These are phyloP conservation scores for Fusarium subtropicale DNA, from an alignment of 2,329 filamentous ascomycete genomes.

Conservation along the genomic window DNA sequence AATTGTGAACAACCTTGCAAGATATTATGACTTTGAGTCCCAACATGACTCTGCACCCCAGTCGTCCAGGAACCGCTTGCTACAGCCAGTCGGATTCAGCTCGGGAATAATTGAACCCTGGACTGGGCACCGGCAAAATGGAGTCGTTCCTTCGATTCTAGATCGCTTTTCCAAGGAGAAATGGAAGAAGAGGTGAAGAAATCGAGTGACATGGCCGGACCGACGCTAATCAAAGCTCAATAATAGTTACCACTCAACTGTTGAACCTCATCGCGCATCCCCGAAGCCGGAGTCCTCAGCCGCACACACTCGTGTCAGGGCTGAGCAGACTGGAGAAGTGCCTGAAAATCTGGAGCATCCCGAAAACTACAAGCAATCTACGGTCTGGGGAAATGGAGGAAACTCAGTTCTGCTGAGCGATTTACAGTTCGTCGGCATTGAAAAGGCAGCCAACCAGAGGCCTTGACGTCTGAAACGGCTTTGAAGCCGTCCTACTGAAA, in stretches of 20 bases:
- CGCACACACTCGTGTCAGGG: slow-evolving; percentile 5
- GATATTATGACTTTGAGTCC: too few relatives aligned
- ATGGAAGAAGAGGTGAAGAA: slow-evolving; percentile 13
- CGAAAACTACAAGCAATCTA: slow-evolving; percentile 28
- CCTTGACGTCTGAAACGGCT: slow-evolving; percentile 37
- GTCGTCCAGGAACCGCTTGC: slow-evolving; percentile 33
- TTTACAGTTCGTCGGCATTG: slow-evolving; percentile 37
- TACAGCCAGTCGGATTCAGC: slow-evolving; percentile 21
- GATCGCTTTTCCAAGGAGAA: slow-evolving; percentile 21
- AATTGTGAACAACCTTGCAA: not conserved
- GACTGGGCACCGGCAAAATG: slow-evolving; percentile 31
- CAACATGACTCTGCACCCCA: not conserved
- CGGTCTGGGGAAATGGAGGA: slow-evolving; percentile 45
- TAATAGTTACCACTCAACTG: not conserved
- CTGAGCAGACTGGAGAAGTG: slow-evolving; percentile 21
- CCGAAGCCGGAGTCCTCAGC: slow-evolving; percentile 33
- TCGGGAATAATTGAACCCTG: slow-evolving; percentile 41
- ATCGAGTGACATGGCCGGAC: slow-evolving; percentile 20
- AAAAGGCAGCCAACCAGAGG: slow-evolving; percentile 22
- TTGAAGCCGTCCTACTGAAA: slow-evolving; percentile 26
- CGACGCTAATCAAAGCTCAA: slow-evolving; percentile 18
- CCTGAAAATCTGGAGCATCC: slow-evolving; percentile 33
- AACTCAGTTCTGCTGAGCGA: slow-evolving; percentile 43
- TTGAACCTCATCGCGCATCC: slow-evolving; percentile 13
- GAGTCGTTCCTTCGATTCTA: slow-evolving; percentile 22